Percentiles rank a stretch among this genome's conserved stretches.
Conservation (phyloP, 768 basidiomycete genomes). For the Tubosaeta sp. region DNA sequence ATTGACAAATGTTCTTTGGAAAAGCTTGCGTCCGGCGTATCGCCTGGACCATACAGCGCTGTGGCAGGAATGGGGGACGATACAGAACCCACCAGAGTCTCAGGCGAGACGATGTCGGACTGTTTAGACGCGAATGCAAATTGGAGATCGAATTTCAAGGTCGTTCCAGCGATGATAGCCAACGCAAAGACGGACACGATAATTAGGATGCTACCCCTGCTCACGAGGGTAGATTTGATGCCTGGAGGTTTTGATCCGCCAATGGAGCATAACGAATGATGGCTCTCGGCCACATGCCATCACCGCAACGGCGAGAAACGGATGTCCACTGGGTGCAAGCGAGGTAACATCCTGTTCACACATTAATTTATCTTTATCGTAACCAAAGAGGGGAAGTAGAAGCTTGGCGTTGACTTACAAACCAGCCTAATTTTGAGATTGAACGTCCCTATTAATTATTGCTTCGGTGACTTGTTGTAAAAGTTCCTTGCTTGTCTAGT, state of each 20-base stretch:
- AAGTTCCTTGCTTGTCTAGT: too few species aligned
- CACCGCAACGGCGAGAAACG: background rate
- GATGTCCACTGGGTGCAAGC: too few species aligned
- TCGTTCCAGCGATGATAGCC: constrained; percentile 1
- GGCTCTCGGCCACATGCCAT: constrained; percentile 18
- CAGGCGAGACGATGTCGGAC: constrained; percentile 1
- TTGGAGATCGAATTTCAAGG: constrained; percentile 10
- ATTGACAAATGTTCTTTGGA: constrained; percentile 20
- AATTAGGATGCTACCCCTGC: background rate
- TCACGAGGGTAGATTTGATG: background rate
- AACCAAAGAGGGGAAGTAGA: too few species aligned
- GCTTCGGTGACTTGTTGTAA: too few species aligned
- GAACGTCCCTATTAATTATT: too few species aligned
- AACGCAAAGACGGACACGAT: constrained; percentile 1
- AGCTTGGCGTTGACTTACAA: too few species aligned
- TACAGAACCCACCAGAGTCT: background rate
- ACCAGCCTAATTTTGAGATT: too few species aligned
- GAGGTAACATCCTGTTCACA: too few species aligned
- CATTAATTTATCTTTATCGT: too few species aligned
- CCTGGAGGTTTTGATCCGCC: too few species aligned
- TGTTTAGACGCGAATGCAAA: constrained; percentile 3
- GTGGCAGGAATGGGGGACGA: background rate
- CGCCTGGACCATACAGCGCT: background rate
- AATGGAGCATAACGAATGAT: constrained; percentile 12
- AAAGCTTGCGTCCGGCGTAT: background rate